Evolutionary conservation across 305 asterid species (phyloP), one percentile per base, ranked within the genome.

Genomic region (Fraxinus xanthoxyloides): DNA sequence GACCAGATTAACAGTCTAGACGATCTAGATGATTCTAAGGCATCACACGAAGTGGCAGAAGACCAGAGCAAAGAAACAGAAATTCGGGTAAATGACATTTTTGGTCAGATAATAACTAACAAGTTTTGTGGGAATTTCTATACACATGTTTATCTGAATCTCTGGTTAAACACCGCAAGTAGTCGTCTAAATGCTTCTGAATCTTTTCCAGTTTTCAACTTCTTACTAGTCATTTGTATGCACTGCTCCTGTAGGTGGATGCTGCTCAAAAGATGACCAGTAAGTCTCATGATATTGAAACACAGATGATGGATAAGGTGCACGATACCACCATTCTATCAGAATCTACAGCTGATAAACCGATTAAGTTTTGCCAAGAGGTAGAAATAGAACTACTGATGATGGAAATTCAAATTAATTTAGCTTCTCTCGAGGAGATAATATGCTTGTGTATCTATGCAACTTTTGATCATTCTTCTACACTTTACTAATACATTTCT

Each of bases 321-420:
- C 21, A 83, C 9, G 65, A 51, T 36, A 74, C 36, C 46, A 30
- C 34, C 24, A 38, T 54, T 69, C 72, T 26, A 26, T 77, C 85
- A 31, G 78, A 82, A 51, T 81, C 26, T 72, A 82, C 63, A 31
- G 54, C 77, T 38, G 86, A 87, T 78, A 79, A 78, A 46, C 32
- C 28, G 19, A 36, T 65, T 21, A 31, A 10, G 79, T 56, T 73
- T 15, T 67, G 21, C 78, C 70, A 61, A 54, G 85, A 72, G 81
- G 84, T 82, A 77, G 31, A 65, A 23, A 40, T 30, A 34, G 30
- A 46, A 67, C 48, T 40, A 38, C 17, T 40, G 69, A 24, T 40
- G 70, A 34, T 17, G 23, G 54, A 75, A 38, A 34, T 19, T 34
- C 48, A 21, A 17, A 76, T 43, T 74, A 32, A 70, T 75, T 75